phyloP scores from a whole-genome alignment of 257 asterid species.

The Nicotiana paniculata region DNA sequence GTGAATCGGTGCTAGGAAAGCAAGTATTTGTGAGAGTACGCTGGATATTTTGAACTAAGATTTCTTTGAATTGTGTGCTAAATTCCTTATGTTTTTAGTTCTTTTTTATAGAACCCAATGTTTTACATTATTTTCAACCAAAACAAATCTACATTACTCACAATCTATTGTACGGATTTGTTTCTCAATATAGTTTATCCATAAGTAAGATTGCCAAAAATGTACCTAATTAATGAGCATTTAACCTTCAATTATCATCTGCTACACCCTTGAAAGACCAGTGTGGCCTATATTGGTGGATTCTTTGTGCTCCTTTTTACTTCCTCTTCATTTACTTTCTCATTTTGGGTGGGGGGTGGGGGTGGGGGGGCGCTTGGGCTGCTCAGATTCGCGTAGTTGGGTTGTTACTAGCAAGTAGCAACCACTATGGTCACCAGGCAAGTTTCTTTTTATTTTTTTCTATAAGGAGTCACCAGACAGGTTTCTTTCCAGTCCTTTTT shows the following conservation, averaged over 20 bases:
- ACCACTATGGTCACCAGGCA: not conserved
- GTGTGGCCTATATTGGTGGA: not conserved
- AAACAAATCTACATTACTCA: not conserved
- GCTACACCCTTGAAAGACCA: not conserved
- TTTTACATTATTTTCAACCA: not conserved
- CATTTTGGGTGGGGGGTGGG: not conserved
- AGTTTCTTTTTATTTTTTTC: no score
- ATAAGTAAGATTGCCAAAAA: not conserved
- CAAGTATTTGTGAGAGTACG: not conserved
- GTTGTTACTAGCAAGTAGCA: not conserved
- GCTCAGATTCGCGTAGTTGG: not conserved
- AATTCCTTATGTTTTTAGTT: not conserved
- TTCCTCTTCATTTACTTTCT: not conserved
- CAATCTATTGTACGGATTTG: not conserved
- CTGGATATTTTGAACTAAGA: not conserved
- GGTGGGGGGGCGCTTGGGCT: not conserved
- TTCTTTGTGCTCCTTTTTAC: not conserved
- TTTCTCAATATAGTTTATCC: not conserved
- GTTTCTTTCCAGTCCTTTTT: not conserved
- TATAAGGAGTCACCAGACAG: not conserved
- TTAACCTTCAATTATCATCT: not conserved
- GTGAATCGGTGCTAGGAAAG: not conserved
- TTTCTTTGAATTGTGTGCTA: not conserved
- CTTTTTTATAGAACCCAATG: not conserved
- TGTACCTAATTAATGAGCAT: not conserved